Percentiles rank a stretch among this genome's conserved stretches.
These are phyloP conservation scores for Neurospora sp. DNA, from an alignment of 495 filamentous ascomycete species.

Conservation along the genomic window DNA sequence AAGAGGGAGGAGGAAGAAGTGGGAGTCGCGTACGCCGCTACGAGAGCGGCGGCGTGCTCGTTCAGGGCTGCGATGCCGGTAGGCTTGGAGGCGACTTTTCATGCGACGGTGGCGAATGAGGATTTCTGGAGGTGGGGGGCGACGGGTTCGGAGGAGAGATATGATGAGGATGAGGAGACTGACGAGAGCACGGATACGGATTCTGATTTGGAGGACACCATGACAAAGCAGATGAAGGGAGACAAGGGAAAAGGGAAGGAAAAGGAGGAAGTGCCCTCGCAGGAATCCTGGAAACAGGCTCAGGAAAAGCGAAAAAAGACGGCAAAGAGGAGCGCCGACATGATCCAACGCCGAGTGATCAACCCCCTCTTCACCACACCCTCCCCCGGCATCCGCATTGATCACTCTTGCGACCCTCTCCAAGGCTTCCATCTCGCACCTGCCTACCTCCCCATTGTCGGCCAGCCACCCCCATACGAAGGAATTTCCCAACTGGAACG, in stretches of 20 bases:
- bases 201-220: neutral
- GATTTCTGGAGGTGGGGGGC: neutral
- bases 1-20: neutral
- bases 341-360: neutral
- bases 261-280: neutral
- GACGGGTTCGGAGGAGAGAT: neutral
- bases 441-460: conserved; percentile 7
- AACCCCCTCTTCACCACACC: conserved; percentile 14
- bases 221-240: neutral
- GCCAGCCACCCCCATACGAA: neutral
- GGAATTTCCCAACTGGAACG: neutral
- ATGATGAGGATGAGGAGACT: neutral
- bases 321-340: neutral
- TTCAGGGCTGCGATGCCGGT: neutral
- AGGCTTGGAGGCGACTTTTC: neutral
- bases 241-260: neutral
- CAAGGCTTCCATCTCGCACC: conserved; percentile 21
- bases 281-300: neutral
- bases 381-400: neutral
- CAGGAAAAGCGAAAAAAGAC: neutral
- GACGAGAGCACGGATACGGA: neutral
- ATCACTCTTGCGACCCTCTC: conserved; percentile 17
- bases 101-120: neutral
- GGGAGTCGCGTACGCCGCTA: neutral
- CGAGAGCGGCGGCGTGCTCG: neutral